Conservation (phyloP, 805 yeast genomes). For the Suhomyces xylopsoci region DNA sequence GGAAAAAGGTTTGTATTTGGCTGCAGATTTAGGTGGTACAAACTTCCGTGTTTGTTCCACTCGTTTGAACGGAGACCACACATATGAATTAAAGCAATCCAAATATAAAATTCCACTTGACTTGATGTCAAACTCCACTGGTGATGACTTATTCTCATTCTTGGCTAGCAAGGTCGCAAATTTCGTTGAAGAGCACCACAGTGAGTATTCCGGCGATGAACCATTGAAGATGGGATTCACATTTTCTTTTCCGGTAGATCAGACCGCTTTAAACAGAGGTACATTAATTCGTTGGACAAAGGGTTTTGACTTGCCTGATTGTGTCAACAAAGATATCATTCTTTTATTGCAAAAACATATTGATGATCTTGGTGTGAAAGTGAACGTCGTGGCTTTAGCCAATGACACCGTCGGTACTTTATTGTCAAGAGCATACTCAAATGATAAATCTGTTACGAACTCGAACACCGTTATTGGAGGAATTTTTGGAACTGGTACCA, state of each 20-base stretch:
- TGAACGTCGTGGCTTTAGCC: conserved; percentile 80
- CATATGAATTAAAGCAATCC: conserved; percentile 72
- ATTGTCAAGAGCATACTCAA: conserved; percentile 79
- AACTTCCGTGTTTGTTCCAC: conserved; percentile 94
- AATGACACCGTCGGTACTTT: conserved; percentile 96
- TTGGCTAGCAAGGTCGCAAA: conserved; percentile 66
- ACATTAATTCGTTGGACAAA: conserved; percentile 92
- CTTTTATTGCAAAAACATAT: conserved; percentile 66
- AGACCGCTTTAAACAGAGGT: conserved; percentile 76
- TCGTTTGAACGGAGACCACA: conserved; percentile 67
- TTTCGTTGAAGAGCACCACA: conserved; percentile 68
- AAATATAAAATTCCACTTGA: conserved; percentile 79
- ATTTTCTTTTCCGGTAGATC: conserved; percentile 89
- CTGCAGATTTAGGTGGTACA: conserved; percentile 96
- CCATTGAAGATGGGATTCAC: conserved; percentile 83
- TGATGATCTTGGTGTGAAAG: conserved; percentile 57
- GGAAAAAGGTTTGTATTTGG: conserved; percentile 78
- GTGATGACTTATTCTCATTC: conserved; percentile 67
- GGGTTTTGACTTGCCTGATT: conserved; percentile 84
- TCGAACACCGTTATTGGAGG: conserved; percentile 83
- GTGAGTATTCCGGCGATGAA: conserved; percentile 28
- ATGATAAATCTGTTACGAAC: conserved; percentile 56
- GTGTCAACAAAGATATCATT: conserved; percentile 82
- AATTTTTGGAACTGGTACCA: conserved; percentile 96
- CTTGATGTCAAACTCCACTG: conserved; percentile 60